Evolutionary conservation across 139 green algal species (phyloP).

Genomic region (Picochlorum sp.): DNA sequence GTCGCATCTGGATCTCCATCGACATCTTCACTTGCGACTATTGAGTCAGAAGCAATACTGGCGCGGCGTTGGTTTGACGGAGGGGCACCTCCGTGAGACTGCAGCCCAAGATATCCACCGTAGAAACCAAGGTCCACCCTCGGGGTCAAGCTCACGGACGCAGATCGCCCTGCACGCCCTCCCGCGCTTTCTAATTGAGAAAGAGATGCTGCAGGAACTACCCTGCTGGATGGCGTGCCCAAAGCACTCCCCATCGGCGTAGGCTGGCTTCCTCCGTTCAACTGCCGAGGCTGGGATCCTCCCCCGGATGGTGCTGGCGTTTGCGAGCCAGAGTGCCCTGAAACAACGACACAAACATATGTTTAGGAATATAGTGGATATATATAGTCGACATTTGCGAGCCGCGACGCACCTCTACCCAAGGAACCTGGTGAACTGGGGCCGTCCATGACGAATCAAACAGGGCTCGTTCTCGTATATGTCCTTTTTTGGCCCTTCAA

Average conservation of each 20-base stretch:
- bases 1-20: slow-evolving; percentile 38
- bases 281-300: neutral
- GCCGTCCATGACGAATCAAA: neutral
- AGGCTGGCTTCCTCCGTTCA: slow-evolving; percentile 4
- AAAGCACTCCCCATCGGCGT: slow-evolving; percentile 1
- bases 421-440: neutral
- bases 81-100: neutral
- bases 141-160: slow-evolving; percentile 9
- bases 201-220: neutral
- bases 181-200: neutral
- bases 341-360: neutral
- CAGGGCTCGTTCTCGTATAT: neutral
- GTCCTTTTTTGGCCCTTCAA: no score
- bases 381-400: no score
- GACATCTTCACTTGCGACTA: slow-evolving; percentile 19
- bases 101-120: slow-evolving; percentile 27
- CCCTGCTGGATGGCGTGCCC: slow-evolving; percentile 6
- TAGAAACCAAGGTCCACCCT: slow-evolving; percentile 6
- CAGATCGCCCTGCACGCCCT: slow-evolving; percentile 5
- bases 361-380: no score
- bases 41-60: slow-evolving; percentile 26
- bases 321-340: neutral
- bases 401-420: neutral
- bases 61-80: slow-evolving; percentile 5
- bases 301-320: neutral